Evolutionary conservation across 1,284 basidiomycete genomes (phyloP).

Genomic region (Cutaneotrichosporon sp.): DNA sequence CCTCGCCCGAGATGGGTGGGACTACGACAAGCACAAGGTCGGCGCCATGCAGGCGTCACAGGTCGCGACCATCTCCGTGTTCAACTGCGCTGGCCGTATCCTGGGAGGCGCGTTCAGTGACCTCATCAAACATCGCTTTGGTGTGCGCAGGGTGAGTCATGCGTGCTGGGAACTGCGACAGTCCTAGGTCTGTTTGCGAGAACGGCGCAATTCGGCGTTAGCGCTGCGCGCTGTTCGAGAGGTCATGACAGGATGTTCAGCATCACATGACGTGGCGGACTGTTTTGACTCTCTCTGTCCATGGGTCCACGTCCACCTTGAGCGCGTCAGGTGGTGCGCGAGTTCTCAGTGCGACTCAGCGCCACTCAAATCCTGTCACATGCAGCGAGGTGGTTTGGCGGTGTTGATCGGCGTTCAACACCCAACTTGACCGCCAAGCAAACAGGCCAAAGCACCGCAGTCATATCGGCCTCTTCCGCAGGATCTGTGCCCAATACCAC

Average conservation of each 20-base stretch:
- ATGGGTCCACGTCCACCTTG: too few relatives aligned
- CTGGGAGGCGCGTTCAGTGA: conserved; percentile 75
- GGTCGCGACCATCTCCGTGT: conserved; percentile 78
- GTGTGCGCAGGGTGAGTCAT: conserved; percentile 58
- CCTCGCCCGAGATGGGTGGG: conserved; percentile 65
- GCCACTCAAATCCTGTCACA: too few relatives aligned
- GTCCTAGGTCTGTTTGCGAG: not conserved
- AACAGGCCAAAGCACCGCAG: too few relatives aligned
- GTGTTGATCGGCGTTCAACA: not conserved
- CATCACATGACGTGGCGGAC: too few relatives aligned
- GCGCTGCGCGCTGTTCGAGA: too few relatives aligned
- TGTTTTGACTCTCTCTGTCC: too few relatives aligned
- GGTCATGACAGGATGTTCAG: too few relatives aligned
- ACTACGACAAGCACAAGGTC: conserved; percentile 66
- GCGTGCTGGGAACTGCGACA: not conserved
- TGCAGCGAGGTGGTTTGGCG: not conserved
- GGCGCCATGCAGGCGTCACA: conserved; percentile 78
- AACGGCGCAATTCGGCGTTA: not conserved
- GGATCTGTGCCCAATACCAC: not conserved
- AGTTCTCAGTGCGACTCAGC: too few relatives aligned
- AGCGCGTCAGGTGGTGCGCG: too few relatives aligned
- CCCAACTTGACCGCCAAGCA: not conserved
- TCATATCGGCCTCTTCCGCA: not conserved
- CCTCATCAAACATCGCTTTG: conserved; percentile 61
- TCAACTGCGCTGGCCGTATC: conserved; percentile 79